phyloP scores from a whole-genome alignment of 176 grass and related monocot genomes.

The Aechmea fasciata region DNA sequence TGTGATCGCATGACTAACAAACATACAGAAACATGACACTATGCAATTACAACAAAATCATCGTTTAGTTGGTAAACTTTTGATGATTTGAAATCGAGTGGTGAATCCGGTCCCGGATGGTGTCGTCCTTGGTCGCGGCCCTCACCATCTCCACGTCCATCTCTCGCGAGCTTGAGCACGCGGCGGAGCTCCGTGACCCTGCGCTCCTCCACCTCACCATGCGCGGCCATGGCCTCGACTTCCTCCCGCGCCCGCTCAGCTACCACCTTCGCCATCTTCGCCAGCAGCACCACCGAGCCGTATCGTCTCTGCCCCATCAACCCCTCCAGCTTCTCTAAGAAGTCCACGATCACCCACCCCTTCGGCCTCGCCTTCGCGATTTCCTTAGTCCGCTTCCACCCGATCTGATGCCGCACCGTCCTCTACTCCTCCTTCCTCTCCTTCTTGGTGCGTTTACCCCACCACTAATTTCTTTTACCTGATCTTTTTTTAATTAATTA shows the following conservation, averaged over 20 bases:
- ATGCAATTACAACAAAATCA: too few species aligned
- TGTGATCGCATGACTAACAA: too few species aligned
- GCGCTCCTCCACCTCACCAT: constrained; percentile 69
- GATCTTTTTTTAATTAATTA: too few species aligned
- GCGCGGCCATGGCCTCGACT: constrained; percentile 41
- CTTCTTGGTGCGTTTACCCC: too few species aligned
- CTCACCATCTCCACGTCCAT: constrained; percentile 91
- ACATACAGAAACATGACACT: too few species aligned
- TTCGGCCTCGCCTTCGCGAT: constrained; percentile 63
- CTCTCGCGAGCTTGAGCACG: constrained; percentile 68
- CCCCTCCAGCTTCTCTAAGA: constrained; percentile 73
- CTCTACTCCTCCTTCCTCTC: too few species aligned
- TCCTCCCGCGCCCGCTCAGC: constrained; percentile 73
- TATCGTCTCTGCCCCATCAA: constrained; percentile 51
- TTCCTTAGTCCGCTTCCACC: constrained; percentile 76
- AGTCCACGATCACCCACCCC: constrained; percentile 69
- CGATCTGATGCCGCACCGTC: too few species aligned
- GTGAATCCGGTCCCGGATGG: constrained; percentile 60
- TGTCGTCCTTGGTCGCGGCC: constrained; percentile 87
- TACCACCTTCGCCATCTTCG: constrained; percentile 52
- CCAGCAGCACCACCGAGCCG: constrained; percentile 45
- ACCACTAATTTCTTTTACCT: too few species aligned
- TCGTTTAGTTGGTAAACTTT: too few species aligned
- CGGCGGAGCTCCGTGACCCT: constrained; percentile 54
- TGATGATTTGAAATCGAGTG: too few species aligned